A percentile compares a stretch with the other conserved stretches of the same genome.
phyloP scores from a whole-genome alignment of 257 asterid species.

The Ajuga chamaepitys region DNA sequence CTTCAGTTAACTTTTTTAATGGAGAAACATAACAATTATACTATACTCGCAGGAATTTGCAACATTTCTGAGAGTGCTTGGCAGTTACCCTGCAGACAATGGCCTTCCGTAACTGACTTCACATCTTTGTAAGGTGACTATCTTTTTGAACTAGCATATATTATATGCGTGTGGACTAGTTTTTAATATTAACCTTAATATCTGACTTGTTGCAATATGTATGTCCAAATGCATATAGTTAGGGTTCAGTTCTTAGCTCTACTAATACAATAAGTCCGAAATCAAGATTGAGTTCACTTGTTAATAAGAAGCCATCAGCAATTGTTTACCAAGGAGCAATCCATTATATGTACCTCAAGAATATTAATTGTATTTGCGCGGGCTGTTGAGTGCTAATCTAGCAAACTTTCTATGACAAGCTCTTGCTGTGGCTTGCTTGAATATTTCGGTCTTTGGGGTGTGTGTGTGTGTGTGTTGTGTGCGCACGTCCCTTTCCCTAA shows the following conservation, averaged over 20 bases:
- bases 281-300: not conserved
- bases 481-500: not conserved
- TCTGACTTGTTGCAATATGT: not conserved
- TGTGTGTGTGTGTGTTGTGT: too few relatives aligned
- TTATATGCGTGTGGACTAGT: not conserved
- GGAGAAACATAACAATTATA: not conserved
- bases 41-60: conserved; percentile 76
- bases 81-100: conserved; percentile 91
- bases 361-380: not conserved
- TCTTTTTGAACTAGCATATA: not conserved
- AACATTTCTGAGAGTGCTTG: conserved; percentile 86
- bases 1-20: not conserved
- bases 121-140: conserved; percentile 22
- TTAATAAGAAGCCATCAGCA: not conserved
- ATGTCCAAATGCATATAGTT: not conserved
- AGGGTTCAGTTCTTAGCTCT: not conserved
- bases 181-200: not conserved
- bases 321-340: not conserved
- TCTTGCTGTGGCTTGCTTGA: not conserved
- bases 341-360: not conserved
- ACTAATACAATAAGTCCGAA: not conserved
- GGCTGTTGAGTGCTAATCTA: too few relatives aligned
- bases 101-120: conserved; percentile 45
- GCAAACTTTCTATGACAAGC: too few relatives aligned
- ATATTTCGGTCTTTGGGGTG: not conserved